Base-by-base conservation (phyloP, 169 alveolate species). In the Eimeria sp. region DNA sequence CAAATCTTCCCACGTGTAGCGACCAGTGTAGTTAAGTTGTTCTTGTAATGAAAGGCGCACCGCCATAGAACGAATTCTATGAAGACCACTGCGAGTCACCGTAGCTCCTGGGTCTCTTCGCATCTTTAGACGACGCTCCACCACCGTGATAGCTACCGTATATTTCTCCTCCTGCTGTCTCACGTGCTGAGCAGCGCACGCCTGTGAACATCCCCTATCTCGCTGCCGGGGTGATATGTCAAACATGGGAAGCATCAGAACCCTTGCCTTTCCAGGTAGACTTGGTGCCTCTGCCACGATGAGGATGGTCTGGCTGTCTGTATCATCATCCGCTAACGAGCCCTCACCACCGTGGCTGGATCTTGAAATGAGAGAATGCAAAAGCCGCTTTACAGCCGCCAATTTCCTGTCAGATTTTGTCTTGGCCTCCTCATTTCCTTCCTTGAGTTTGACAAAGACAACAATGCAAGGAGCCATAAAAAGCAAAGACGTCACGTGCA, bases 201-300 rank as follows among this genome's bases (percentile, higher is more conserved):
- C 9, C 40, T 51, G 88, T 16, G 78, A 57, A 57, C 65, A 84
- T 3, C 5, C 76, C n/a, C 57, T 84, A 14, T 54, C 82, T 6
- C 82, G 70, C 65, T 25, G n/a, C 51, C 63, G 45, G 63, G 57
- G 61, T 11, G 94, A 47, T 63, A 65, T 63, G 54, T 61, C 94
- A 65, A 82, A 61, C 83, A 87, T 27, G 45, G 94, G 94, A 57
- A 87, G 83, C 83, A 61, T 27, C 84, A 87, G 22, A 20, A 87
- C 83, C 94, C 75, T 87, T 65, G 94, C 94, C 5, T 49, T 43
- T 13, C 70, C 25, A 7, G 83, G 94, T 18, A 87, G 94, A 65
- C 27, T 40, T 10, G 94, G 63, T 9, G 54, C 49, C 61, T 65
- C 94, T 30, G 83, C 94, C 47, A 65, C 94, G 72, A 87, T 16